Conservation (phyloP, 2,329 filamentous ascomycete genomes). For the Fusarium siculi region DNA sequence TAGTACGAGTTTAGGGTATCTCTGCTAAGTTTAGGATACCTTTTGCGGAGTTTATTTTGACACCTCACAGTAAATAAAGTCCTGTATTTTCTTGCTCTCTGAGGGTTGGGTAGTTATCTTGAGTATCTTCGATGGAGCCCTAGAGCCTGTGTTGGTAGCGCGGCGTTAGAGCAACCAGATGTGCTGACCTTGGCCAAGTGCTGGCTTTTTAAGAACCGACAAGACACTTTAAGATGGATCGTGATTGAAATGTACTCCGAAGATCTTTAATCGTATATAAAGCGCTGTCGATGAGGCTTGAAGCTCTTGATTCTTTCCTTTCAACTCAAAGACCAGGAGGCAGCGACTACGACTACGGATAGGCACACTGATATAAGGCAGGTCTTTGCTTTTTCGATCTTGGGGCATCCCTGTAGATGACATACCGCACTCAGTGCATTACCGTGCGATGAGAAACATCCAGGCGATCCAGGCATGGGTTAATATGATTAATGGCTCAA, state of each 20-base stretch:
- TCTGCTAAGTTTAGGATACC: no score
- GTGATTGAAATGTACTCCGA: background rate
- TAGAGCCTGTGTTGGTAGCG: background rate
- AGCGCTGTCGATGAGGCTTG: background rate
- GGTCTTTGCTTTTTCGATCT: constrained; percentile 17
- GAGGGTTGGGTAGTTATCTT: background rate
- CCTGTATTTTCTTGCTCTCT: no score
- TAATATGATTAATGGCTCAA: background rate
- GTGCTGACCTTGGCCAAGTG: background rate
- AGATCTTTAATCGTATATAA: background rate
- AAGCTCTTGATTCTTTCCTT: background rate
- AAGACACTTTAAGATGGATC: background rate
- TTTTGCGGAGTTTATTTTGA: no score
- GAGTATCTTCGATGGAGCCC: background rate
- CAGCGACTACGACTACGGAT: background rate
- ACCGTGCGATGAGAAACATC: constrained; percentile 8
- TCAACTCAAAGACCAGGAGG: background rate
- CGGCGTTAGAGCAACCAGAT: constrained; percentile 4
- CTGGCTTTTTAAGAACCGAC: background rate
- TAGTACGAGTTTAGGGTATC: no score
- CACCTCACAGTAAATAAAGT: no score
- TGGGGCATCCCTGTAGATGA: constrained; percentile 22
- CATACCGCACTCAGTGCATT: constrained; percentile 13
- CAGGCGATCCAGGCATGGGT: constrained; percentile 3
- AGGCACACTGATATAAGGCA: background rate